Evolutionary conservation across 2,329 filamentous ascomycete species (phyloP).

Genomic region (Fusarium sambucinum): DNA sequence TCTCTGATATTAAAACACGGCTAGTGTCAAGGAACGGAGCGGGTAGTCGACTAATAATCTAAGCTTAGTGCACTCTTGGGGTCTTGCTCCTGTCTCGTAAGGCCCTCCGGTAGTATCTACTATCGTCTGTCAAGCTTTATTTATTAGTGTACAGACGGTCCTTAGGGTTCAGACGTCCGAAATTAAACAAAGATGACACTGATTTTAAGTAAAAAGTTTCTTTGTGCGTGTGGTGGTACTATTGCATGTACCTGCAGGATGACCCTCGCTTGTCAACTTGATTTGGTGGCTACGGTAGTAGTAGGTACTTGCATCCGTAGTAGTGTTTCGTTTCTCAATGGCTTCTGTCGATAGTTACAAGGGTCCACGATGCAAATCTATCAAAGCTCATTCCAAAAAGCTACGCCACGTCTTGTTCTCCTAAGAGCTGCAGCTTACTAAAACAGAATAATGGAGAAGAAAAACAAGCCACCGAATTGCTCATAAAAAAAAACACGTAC

Average conservation of each 20-base stretch:
- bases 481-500: slow-evolving; percentile 10
- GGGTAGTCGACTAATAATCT: slow-evolving; percentile 12
- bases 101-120: neutral
- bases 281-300: slow-evolving; percentile 30
- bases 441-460: slow-evolving; percentile 6
- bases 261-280: slow-evolving; percentile 33
- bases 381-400: slow-evolving; percentile 36
- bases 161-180: neutral
- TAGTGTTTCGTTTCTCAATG: slow-evolving; percentile 43
- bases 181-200: slow-evolving; percentile 2
- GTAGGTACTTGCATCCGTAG: slow-evolving; percentile 8
- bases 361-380: slow-evolving; percentile 13
- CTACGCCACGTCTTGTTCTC: slow-evolving; percentile 14
- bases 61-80: slow-evolving; percentile 11
- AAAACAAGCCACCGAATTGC: slow-evolving; percentile 7
- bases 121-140: neutral
- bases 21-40: slow-evolving; percentile 31
- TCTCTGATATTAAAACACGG: slow-evolving; percentile 9
- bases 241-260: slow-evolving; percentile 34
- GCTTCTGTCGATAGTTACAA: slow-evolving; percentile 18
- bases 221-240: slow-evolving; percentile 3
- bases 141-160: slow-evolving; percentile 1
- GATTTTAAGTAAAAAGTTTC: slow-evolving; percentile 6
- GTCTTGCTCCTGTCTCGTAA: slow-evolving; percentile 28
- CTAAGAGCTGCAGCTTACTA: slow-evolving; percentile 15